Conservation (phyloP, 345 rosid species). For the Linum tenue region DNA sequence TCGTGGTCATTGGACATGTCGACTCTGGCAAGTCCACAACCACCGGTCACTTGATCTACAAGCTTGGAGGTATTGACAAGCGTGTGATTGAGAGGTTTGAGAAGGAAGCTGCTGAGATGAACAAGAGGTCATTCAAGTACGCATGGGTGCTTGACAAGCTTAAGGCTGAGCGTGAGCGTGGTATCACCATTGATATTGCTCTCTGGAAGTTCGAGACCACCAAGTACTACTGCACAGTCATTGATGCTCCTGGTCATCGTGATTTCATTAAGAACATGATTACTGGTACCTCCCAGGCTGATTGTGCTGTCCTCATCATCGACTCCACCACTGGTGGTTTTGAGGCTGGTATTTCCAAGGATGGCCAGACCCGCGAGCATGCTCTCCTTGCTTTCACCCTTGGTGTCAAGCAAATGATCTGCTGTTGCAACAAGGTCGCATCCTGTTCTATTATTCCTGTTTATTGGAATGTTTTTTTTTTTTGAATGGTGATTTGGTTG, state of each 20-base stretch:
- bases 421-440: neutral
- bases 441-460: too few species aligned
- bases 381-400: slow-evolving; percentile 9
- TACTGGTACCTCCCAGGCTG: slow-evolving; percentile 7
- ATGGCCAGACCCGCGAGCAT: slow-evolving; percentile 13
- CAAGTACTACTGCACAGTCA: slow-evolving; percentile 9
- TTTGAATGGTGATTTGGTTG: neutral
- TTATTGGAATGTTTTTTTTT: neutral
- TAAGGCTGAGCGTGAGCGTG: slow-evolving; percentile 3
- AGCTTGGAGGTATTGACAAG: neutral
- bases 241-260: slow-evolving; percentile 6
- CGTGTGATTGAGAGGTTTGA: neutral
- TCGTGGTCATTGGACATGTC: neutral
- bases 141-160: neutral
- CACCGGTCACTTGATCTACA: neutral
- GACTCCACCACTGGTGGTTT: slow-evolving; percentile 7
- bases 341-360: slow-evolving; percentile 9
- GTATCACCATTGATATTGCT: slow-evolving; percentile 7
- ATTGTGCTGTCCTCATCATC: slow-evolving; percentile 7
- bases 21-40: neutral
- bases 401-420: slow-evolving; percentile 7
- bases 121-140: neutral
- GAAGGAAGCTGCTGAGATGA: slow-evolving; percentile 1
- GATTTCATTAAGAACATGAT: slow-evolving; percentile 8
- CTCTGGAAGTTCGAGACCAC: slow-evolving; percentile 8